A percentile compares a stretch with the other conserved stretches of the same genome.
These are phyloP conservation scores for Dendrobium catenatum DNA, from an alignment of 106 monocot genomes.

Conservation along the genomic window DNA sequence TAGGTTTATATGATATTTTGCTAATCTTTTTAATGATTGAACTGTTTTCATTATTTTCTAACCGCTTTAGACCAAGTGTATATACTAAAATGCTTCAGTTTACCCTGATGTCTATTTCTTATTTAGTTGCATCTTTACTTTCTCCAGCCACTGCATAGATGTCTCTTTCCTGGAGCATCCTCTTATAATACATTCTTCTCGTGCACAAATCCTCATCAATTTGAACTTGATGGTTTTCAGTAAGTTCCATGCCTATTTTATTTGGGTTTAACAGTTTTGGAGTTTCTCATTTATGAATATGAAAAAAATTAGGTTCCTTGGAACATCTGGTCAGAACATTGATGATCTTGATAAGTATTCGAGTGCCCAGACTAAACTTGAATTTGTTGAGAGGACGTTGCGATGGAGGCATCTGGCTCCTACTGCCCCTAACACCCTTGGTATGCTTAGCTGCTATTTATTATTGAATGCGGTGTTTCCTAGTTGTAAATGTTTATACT, in stretches of 20 bases:
- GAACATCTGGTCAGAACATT: constrained; percentile 97
- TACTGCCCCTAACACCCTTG: constrained; percentile 95
- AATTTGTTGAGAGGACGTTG: constrained; percentile 90
- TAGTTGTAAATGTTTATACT: neutral
- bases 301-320: constrained; percentile 62
- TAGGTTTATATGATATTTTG: too few species aligned
- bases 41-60: neutral
- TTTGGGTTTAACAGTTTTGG: neutral
- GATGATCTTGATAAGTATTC: constrained; percentile 94
- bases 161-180: constrained; percentile 90
- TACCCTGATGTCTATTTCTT: neutral
- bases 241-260: constrained; percentile 21
- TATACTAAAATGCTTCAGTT: neutral
- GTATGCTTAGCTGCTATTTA: constrained; percentile 29
- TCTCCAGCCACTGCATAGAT: constrained; percentile 75
- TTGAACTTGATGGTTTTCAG: constrained; percentile 75
- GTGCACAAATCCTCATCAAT: constrained; percentile 95
- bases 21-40: neutral
- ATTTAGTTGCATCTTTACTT: constrained; percentile 4
- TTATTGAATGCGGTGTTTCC: neutral
- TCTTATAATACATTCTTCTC: constrained; percentile 81
- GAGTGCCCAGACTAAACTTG: constrained; percentile 66
- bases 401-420: constrained; percentile 96
- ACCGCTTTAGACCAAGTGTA: neutral
- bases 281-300: neutral